Percentiles rank a stretch among this genome's conserved stretches.
Evolutionary conservation across 257 asterid species (phyloP).

Genomic region (Solanum neorickii): DNA sequence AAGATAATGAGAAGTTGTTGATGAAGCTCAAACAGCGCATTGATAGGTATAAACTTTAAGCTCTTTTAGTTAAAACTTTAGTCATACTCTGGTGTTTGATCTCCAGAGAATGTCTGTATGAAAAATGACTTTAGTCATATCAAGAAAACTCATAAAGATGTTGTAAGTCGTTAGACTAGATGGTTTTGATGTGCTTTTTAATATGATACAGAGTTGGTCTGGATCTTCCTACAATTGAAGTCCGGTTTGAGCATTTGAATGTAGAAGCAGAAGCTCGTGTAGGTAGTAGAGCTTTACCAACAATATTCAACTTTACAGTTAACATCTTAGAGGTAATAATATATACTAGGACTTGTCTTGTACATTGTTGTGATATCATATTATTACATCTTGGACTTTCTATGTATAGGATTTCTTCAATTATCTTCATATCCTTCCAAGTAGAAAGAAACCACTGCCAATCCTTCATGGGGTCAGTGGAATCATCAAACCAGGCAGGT

Average conservation of each 20-base stretch:
- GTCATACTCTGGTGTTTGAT: too few relatives aligned
- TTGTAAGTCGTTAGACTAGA: not conserved
- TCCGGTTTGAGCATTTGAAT: conserved; percentile 60
- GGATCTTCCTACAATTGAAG: conserved; percentile 71
- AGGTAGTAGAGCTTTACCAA: conserved; percentile 82
- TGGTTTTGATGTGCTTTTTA: not conserved
- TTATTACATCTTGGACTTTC: not conserved
- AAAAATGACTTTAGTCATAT: not conserved
- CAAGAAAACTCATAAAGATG: not conserved
- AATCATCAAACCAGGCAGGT: conserved; percentile 85
- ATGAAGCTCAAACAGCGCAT: conserved; percentile 50
- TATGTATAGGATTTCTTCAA: conserved; percentile 51
- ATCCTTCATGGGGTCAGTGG: conserved; percentile 69
- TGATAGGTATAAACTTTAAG: conserved; percentile 28
- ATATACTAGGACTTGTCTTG: not conserved
- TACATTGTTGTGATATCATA: not conserved
- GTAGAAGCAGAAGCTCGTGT: conserved; percentile 75
- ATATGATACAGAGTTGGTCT: conserved; percentile 46
- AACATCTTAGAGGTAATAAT: conserved; percentile 66
- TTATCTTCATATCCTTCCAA: conserved; percentile 43
- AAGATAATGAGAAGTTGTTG: conserved; percentile 74
- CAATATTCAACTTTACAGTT: conserved; percentile 53
- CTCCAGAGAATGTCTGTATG: too few relatives aligned
- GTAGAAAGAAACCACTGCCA: conserved; percentile 55
- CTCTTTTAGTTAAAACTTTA: not conserved